These are phyloP conservation scores for Viola odorata DNA, from an alignment of 345 rosid species.

Conservation along the genomic window DNA sequence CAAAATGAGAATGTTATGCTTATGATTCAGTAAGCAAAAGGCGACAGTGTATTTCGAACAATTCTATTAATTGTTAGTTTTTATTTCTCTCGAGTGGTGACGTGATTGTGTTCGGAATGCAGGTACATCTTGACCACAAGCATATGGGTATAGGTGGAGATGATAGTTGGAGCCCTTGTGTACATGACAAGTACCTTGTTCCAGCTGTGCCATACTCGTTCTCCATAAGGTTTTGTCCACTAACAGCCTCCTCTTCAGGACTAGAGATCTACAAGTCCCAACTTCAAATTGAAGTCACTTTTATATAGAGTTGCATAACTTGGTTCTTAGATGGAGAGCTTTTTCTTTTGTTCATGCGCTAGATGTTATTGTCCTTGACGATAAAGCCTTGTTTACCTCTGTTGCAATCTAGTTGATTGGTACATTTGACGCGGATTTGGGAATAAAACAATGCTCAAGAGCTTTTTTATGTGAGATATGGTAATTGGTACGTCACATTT, in stretches of 20 bases:
- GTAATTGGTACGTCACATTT: no score
- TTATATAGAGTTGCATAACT: neutral
- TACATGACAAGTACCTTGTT: conserved; percentile 68
- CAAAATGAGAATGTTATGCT: no score
- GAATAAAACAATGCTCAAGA: no score
- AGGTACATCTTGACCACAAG: conserved; percentile 97
- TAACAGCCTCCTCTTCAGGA: conserved; percentile 48
- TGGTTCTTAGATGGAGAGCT: neutral
- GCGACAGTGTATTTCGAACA: no score
- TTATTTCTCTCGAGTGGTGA: neutral
- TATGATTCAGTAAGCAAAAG: no score
- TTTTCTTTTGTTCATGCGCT: no score
- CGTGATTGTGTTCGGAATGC: conserved; percentile 8
- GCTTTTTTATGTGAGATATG: no score
- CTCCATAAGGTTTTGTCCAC: conserved; percentile 58
- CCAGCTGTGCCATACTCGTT: conserved; percentile 68
- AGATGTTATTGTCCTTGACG: no score
- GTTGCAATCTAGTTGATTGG: no score
- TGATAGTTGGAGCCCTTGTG: conserved; percentile 87
- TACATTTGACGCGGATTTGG: no score
- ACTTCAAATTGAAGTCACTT: conserved; percentile 28
- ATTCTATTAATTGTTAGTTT: neutral
- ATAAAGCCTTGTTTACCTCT: no score
- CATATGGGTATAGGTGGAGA: conserved; percentile 97
- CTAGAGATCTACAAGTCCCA: conserved; percentile 52